Conservation (phyloP, 176 grass and related monocot species). For the Bolboschoenus planiculmis region DNA sequence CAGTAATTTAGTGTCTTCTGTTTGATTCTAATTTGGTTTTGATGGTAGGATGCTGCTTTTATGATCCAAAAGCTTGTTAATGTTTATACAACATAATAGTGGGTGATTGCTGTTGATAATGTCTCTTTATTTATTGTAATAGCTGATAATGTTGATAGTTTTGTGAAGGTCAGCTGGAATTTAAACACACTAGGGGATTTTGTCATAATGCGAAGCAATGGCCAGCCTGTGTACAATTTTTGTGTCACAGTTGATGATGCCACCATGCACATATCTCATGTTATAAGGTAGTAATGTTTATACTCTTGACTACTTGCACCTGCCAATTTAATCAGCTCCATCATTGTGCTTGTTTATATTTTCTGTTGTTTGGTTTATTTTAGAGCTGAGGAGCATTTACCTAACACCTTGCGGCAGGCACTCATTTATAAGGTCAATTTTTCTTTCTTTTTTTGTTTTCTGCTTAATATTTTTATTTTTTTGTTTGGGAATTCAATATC, state of each 20-base stretch:
- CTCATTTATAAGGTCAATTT: slow-evolving; percentile 92
- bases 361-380: not conserved
- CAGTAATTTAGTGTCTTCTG: not conserved
- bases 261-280: slow-evolving; percentile 87
- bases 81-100: not conserved
- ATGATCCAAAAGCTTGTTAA: not conserved
- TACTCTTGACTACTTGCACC: not conserved
- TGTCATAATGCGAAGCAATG: slow-evolving; percentile 98
- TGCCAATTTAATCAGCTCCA: not conserved
- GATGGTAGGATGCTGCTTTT: not conserved
- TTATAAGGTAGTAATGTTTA: slow-evolving; percentile 56
- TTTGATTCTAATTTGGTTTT: not conserved
- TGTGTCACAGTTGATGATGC: slow-evolving; percentile 98
- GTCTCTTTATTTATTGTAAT: slow-evolving; percentile 18
- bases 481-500: not conserved
- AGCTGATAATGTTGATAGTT: slow-evolving; percentile 58
- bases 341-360: not conserved
- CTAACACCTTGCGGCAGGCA: slow-evolving; percentile 92
- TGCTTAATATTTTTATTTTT: not conserved
- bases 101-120: not conserved
- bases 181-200: slow-evolving; percentile 91
- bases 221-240: slow-evolving; percentile 99
- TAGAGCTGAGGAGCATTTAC: slow-evolving; percentile 98
- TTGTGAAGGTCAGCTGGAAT: slow-evolving; percentile 96
- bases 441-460: slow-evolving; percentile 1